These are phyloP conservation scores for Dendrobium catenatum DNA, from an alignment of 106 monocot species.

Conservation along the genomic window DNA sequence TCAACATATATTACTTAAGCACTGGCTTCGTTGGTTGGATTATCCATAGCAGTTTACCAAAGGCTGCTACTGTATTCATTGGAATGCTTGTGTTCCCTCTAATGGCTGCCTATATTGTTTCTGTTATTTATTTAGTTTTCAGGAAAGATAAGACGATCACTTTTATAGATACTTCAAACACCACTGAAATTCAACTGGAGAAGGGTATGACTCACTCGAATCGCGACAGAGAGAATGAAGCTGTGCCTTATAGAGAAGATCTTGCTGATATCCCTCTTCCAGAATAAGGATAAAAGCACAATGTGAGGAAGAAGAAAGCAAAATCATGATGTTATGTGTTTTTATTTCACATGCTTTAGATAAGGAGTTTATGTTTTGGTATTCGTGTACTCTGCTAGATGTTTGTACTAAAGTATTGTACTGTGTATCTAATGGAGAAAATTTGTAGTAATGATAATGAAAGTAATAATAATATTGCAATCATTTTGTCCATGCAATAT, in stretches of 20 bases:
- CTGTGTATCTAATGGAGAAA: no score
- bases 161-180: conserved; percentile 15
- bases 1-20: conserved; percentile 76
- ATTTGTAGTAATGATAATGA: no score
- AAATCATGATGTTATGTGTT: no score
- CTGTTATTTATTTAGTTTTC: conserved; percentile 48
- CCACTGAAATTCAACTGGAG: conserved; percentile 36
- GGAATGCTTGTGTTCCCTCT: conserved; percentile 72
- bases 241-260: conserved; percentile 32
- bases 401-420: no score
- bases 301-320: background rate
- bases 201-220: conserved; percentile 12
- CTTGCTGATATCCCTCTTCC: conserved; percentile 26
- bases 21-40: conserved; percentile 61
- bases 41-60: conserved; percentile 50
- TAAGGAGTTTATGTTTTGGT: background rate
- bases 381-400: background rate
- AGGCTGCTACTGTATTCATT: conserved; percentile 37
- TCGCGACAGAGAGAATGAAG: conserved; percentile 40
- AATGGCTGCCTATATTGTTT: conserved; percentile 51
- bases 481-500: no score
- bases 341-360: background rate
- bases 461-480: no score
- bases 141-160: conserved; percentile 50
- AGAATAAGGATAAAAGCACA: background rate